phyloP scores from a whole-genome alignment of 2,329 filamentous ascomycete genomes.

The Epichloe festucae region DNA sequence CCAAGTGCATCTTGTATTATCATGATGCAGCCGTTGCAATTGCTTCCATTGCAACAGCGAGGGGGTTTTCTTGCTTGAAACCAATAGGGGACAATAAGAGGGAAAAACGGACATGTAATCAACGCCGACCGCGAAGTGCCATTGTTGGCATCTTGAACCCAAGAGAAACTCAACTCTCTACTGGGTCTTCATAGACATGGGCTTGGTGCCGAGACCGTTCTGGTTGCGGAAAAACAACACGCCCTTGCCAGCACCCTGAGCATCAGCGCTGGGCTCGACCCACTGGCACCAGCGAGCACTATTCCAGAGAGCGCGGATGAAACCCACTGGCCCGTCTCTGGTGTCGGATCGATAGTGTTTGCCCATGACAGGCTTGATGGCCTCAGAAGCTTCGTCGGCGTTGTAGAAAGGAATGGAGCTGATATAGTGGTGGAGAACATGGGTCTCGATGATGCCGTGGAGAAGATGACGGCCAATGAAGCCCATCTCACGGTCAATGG shows the following conservation, averaged over 20 bases:
- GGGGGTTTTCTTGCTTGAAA: not conserved
- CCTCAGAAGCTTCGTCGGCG: slow-evolving; percentile 85
- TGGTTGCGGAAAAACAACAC: slow-evolving; percentile 92
- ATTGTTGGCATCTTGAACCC: not conserved
- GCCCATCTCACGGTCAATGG: slow-evolving; percentile 93
- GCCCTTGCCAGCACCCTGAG: slow-evolving; percentile 66
- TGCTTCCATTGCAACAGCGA: not conserved
- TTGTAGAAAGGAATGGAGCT: slow-evolving; percentile 95
- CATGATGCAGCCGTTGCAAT: not conserved
- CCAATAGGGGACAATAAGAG: not conserved
- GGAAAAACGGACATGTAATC: not conserved
- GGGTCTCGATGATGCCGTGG: slow-evolving; percentile 95
- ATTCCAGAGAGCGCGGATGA: slow-evolving; percentile 71
- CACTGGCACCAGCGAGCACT: slow-evolving; percentile 85
- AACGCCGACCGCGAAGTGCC: slow-evolving; percentile 1
- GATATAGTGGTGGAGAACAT: slow-evolving; percentile 96
- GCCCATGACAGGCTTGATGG: slow-evolving; percentile 92
- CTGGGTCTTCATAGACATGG: slow-evolving; percentile 14
- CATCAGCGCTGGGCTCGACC: slow-evolving; percentile 83
- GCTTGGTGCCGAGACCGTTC: slow-evolving; percentile 63
- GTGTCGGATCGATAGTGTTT: slow-evolving; percentile 82
- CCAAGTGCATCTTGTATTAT: not conserved
- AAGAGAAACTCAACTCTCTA: not conserved
- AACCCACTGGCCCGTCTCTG: slow-evolving; percentile 64
- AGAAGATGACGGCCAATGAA: slow-evolving; percentile 85